Evolutionary conservation across 75 land plant genomes (phyloP).

Genomic region (Sequoiadendron giganteum): DNA sequence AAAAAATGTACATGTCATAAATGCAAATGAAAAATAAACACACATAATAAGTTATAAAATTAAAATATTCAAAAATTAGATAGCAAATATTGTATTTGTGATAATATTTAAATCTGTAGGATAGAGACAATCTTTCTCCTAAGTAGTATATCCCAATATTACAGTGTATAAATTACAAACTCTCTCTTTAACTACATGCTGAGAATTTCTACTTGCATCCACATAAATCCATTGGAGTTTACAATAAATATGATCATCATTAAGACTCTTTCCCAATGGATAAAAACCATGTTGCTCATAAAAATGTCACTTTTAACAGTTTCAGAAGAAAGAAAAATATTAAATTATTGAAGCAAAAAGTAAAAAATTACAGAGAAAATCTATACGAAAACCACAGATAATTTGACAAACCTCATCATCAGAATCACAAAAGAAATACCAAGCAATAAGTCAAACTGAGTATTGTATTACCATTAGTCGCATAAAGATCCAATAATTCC

Average conservation of each 20-base stretch:
- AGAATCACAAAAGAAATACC: no score
- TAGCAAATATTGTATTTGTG: not conserved
- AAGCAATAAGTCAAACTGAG: no score
- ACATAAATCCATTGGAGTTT: not conserved
- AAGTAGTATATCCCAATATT: not conserved
- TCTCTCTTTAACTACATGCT: not conserved
- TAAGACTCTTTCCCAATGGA: not conserved
- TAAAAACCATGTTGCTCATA: no score
- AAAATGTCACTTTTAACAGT: no score
- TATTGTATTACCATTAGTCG: no score
- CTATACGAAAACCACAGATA: no score
- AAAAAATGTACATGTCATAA: not conserved
- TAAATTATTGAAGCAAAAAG: no score
- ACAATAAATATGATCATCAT: not conserved
- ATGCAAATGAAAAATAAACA: not conserved
- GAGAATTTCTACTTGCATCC: not conserved
- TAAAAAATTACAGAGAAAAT: no score
- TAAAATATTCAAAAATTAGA: not conserved
- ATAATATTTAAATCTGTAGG: not conserved
- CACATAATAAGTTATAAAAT: not conserved
- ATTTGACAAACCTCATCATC: no score
- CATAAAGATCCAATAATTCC: no score
- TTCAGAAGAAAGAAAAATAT: no score
- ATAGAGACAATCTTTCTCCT: not conserved
- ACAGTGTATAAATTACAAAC: not conserved